Evolutionary conservation across 192 early-diverging fungal genomes (phyloP), one percentile per base, ranked within the genome.

Genomic region (Coemansia sp.): DNA sequence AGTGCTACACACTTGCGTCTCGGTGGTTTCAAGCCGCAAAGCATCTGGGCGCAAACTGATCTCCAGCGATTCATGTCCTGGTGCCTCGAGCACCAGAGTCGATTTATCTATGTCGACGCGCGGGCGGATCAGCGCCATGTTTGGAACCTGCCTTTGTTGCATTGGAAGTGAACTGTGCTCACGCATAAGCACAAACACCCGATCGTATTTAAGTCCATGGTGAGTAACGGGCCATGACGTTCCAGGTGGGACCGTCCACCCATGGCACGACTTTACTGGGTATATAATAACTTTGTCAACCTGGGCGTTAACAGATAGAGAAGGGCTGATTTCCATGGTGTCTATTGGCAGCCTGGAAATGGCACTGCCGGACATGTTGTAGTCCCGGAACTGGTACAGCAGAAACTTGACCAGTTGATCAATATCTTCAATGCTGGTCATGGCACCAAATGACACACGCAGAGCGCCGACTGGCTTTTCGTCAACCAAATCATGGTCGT

Each of bases 241-340:
- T 21, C 53, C 44, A 7, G 46, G 14, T 19, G 77, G 68, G 23
- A 80, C 72, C 6, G 19, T 23, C 72, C 82, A 68, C 59, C 78
- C 78, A 76, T 88, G 86, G 63, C 93, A 95, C 25, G 90, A 90
- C 71, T 95, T 95, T 60, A 95, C 83, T 0, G 93, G 93, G 48
- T 85, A 90, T n/a, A 89, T 55, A 8, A 78, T 47, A 49, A 84
- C 34, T 26, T 49, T 60, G 23, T 78, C 64, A 17, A 79, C 64
- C 49, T 60, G 60, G 19, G 26, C 36, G 52, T 56, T 28, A 20
- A 38, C 14, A 21, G 37, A 22, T 23, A 5, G 8, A 21, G 25
- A 2, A 12, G 19, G 47, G 19, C n/a, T 48, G n/a, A 20, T n/a
- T 20, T 48, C 7, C n/a, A 15, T 48, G 47, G 15, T 21, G 12